Evolutionary conservation across 176 grass and related monocot genomes (phyloP).

Genomic region (Oryza australiensis): DNA sequence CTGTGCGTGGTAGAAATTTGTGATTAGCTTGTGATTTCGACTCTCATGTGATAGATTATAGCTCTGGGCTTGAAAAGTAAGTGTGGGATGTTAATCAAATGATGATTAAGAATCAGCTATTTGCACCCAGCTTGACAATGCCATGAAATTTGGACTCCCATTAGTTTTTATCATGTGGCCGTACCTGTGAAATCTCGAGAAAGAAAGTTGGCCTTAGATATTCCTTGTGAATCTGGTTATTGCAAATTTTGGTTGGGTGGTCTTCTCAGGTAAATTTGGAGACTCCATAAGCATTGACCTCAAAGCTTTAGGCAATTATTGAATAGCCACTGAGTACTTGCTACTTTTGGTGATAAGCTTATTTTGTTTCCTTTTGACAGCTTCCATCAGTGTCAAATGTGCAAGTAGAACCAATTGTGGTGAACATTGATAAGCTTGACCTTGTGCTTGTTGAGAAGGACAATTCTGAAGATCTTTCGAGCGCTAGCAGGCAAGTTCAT

Average conservation of each 20-base stretch:
- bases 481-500: slow-evolving; percentile 60
- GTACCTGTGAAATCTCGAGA: neutral
- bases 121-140: neutral
- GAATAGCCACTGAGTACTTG: neutral
- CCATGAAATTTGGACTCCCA: neutral
- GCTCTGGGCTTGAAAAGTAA: neutral
- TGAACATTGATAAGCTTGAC: slow-evolving; percentile 91
- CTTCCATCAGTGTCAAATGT: slow-evolving; percentile 97
- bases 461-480: slow-evolving; percentile 67
- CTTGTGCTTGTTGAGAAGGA: slow-evolving; percentile 93
- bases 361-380: slow-evolving; percentile 39
- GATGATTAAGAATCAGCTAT: neutral
- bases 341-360: neutral
- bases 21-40: neutral
- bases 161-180: neutral
- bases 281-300: neutral
- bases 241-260: neutral
- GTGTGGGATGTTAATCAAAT: neutral
- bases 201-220: neutral
- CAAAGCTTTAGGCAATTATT: neutral
- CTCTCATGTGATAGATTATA: neutral
- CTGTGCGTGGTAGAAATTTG: neutral
- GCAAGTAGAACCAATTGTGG: slow-evolving; percentile 89
- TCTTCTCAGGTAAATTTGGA: neutral
- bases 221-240: neutral